These are phyloP conservation scores for Borovskyia barvae DNA, from an alignment of 208 protist genomes.

Conservation along the genomic window DNA sequence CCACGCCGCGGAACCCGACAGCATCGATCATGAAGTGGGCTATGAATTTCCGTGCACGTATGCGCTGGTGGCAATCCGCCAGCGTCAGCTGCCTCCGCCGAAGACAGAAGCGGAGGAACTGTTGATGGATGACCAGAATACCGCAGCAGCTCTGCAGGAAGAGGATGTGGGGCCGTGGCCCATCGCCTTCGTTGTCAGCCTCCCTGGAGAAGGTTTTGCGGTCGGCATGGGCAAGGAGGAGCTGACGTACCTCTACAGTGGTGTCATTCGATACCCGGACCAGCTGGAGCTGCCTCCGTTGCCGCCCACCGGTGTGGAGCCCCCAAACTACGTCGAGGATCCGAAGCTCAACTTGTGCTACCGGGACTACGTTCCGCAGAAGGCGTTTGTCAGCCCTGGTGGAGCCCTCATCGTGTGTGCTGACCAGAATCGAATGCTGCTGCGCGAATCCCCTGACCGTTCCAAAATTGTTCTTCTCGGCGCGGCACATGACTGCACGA, in stretches of 20 bases:
- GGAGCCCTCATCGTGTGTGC: constrained; percentile 49
- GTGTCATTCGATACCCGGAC: constrained; percentile 60
- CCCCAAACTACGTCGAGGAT: constrained; percentile 86
- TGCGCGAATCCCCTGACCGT: constrained; percentile 5
- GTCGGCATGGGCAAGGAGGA: constrained; percentile 74
- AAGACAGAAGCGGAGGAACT: constrained; percentile 53
- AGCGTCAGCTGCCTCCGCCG: constrained; percentile 61
- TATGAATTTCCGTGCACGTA: constrained; percentile 71
- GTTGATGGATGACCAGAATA: constrained; percentile 62
- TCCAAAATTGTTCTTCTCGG: constrained; percentile 31
- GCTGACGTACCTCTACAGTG: constrained; percentile 69
- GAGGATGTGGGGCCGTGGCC: constrained; percentile 83
- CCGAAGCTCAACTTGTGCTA: constrained; percentile 85
- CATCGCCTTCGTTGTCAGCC: constrained; percentile 39
- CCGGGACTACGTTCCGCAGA: constrained; percentile 44
- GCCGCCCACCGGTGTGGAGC: constrained; percentile 83
- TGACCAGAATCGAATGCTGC: constrained; percentile 25
- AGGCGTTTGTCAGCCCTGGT: constrained; percentile 33
- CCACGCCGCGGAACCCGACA: constrained; percentile 28
- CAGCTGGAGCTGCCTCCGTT: constrained; percentile 63
- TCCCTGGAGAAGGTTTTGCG: constrained; percentile 29
- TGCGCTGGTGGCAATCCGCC: constrained; percentile 72
- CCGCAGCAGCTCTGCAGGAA: constrained; percentile 46
- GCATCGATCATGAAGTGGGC: constrained; percentile 56
- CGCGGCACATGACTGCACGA: constrained; percentile 82